Evolutionary conservation across 176 grass and related monocot genomes (phyloP).

Genomic region (Oryza officinalis): DNA sequence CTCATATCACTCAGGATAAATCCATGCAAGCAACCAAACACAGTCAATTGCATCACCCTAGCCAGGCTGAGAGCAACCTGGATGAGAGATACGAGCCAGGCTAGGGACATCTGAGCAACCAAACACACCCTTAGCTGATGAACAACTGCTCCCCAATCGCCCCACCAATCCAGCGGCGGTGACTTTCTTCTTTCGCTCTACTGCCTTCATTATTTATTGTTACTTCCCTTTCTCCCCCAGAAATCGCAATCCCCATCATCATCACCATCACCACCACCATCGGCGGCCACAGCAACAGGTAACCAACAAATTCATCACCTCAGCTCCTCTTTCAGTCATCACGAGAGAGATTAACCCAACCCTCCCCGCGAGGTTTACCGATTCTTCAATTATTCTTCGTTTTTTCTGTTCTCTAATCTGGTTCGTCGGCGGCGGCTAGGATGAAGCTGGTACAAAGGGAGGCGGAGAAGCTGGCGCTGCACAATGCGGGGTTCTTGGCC

Average conservation of each 20-base stretch:
- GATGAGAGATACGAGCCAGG: too few relatives aligned
- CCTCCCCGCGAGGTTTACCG: too few relatives aligned
- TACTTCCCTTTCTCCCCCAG: not conserved
- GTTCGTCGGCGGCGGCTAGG: not conserved
- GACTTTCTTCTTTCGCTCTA: not conserved
- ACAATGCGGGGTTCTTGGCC: conserved; percentile 82
- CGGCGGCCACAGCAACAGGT: not conserved
- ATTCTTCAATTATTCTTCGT: not conserved
- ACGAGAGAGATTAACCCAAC: too few relatives aligned
- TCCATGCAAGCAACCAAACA: too few relatives aligned
- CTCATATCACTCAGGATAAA: too few relatives aligned
- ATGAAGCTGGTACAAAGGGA: conserved; percentile 88
- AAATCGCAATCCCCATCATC: not conserved
- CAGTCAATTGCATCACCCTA: too few relatives aligned
- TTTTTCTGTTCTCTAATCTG: not conserved
- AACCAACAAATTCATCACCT: not conserved
- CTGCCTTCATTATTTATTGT: not conserved
- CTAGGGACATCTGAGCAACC: too few relatives aligned
- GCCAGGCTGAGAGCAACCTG: too few relatives aligned
- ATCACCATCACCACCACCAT: not conserved
- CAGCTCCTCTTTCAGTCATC: not conserved
- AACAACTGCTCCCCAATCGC: not conserved
- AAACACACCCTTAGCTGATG: too few relatives aligned
- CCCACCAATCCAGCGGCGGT: not conserved
- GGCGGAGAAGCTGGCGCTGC: conserved; percentile 77